A percentile compares a stretch with the other conserved stretches of the same genome.
Evolutionary conservation across 495 filamentous ascomycete species (phyloP).

Genomic region (Podospora pseudopauciseta): DNA sequence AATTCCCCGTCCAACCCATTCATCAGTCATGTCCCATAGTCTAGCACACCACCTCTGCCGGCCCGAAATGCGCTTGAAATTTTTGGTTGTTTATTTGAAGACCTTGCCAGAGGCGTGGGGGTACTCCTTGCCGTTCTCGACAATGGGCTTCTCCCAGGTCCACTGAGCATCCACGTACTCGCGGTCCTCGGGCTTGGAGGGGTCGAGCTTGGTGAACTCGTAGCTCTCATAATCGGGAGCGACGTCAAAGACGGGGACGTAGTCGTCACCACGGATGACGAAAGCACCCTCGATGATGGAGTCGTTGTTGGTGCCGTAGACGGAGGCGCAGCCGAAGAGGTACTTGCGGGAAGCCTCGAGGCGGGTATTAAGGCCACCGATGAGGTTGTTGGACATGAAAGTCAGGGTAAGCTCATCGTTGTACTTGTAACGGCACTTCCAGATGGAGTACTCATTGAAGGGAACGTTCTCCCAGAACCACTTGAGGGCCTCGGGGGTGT

Average conservation of each 20-base stretch:
- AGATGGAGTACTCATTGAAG: conserved; percentile 91
- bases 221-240: conserved; percentile 97
- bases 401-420: conserved; percentile 92
- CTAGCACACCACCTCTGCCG: conserved; percentile 24
- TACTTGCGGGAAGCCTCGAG: conserved; percentile 98
- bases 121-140: conserved; percentile 76
- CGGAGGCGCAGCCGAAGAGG: conserved; percentile 88
- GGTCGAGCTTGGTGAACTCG: conserved; percentile 92
- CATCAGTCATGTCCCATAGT: conserved; percentile 38
- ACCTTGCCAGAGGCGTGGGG: conserved; percentile 77
- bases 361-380: conserved; percentile 95
- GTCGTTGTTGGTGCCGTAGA: conserved; percentile 83
- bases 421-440: conserved; percentile 93
- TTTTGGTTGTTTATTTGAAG: conserved; percentile 75
- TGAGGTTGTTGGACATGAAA: conserved; percentile 98
- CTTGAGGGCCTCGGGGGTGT: conserved; percentile 81
- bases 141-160: conserved; percentile 76
- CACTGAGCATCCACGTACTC: conserved; percentile 83
- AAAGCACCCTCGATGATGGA: conserved; percentile 88
- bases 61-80: conserved; percentile 19
- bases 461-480: conserved; percentile 98
- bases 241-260: conserved; percentile 83
- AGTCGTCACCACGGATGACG: conserved; percentile 87
- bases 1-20: conserved; percentile 27
- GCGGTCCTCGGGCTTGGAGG: conserved; percentile 72